Base-by-base conservation (phyloP, 1,139 yeast genomes). In the Geotrichum klebahnii region DNA sequence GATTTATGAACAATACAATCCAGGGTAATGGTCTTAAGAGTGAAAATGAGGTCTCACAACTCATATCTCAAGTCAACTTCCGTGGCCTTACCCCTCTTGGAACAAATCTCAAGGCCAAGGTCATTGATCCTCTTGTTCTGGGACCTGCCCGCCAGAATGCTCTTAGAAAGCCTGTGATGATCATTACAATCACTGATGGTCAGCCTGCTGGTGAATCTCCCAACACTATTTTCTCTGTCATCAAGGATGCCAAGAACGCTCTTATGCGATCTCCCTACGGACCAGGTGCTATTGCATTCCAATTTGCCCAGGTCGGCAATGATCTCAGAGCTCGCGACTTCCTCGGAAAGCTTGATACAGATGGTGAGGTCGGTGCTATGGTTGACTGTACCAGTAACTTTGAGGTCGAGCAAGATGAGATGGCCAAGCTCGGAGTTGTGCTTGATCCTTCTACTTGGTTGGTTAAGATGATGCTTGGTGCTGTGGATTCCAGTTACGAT, bases 61-160 rank as follows among this genome's bases (percentile, higher is more conserved):
- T 66, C 22, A 59, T 66, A 38, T 46, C 57, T 8, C 62, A 57
- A 31, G 59, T 59, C 46, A 55, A 57, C 33, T 66, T 65, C 58
- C 58, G 63, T 3, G 69, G 68, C 1, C 57, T 65, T 29, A 66
- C 69, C 10, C 68, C 68, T n/a, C 59, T 66, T 8, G 69, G 69
- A 5, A 61, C 67, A 3, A 53, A 56, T 12, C 55, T 66, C 41
- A 50, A 56, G 38, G 51, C 50, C 40, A 65, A 66, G 56, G 63
- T 66, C 38, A 56, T 66, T 33, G 62, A 63, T 20, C 69, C 69
- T 2, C 52, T 65, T 35, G 65, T 66, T n/a, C 32, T 61, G 14
- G 59, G 58, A 5, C 66, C 65, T 2, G 65, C 66, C 12, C 57
- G 59, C 19, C 47, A 54, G 19, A 59, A 61, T 26, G 52, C 51